Conservation (phyloP, 345 rosid species). For the Gossypium ekmanianum region DNA sequence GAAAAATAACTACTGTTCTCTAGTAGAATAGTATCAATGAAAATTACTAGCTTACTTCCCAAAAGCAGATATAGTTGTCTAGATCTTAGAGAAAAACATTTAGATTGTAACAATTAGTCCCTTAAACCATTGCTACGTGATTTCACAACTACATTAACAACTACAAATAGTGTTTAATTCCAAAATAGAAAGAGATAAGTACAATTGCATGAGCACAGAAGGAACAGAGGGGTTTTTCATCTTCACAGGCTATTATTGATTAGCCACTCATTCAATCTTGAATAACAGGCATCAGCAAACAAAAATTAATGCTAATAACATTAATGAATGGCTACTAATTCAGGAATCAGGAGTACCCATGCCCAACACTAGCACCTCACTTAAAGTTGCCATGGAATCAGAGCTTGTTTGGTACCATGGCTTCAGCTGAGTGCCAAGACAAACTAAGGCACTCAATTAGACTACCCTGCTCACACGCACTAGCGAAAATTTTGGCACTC, state of each 20-base stretch:
- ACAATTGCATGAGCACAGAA: background rate
- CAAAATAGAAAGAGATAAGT: background rate
- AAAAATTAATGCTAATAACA: background rate
- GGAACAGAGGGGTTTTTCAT: background rate
- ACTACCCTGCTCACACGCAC: background rate
- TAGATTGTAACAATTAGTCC: background rate
- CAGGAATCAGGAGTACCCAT: background rate
- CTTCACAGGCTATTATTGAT: slow-evolving; percentile 2
- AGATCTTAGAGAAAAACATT: background rate
- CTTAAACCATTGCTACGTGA: background rate
- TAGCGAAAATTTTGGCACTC: background rate
- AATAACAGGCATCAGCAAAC: background rate
- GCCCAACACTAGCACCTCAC: background rate
- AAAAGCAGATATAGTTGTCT: background rate
- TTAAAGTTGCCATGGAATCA: background rate
- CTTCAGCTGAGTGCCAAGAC: background rate
- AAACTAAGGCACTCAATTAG: background rate
- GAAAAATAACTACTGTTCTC: background rate
- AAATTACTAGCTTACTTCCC: background rate
- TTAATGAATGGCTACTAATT: background rate
- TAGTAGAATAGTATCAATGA: background rate
- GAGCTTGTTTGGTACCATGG: background rate
- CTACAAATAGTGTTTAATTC: background rate
- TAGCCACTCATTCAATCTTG: background rate
- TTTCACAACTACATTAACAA: background rate